A percentile compares a stretch with the other conserved stretches of the same genome.
These are phyloP conservation scores for Tagetes patula DNA, from an alignment of 129 eudicot species.

Conservation along the genomic window DNA sequence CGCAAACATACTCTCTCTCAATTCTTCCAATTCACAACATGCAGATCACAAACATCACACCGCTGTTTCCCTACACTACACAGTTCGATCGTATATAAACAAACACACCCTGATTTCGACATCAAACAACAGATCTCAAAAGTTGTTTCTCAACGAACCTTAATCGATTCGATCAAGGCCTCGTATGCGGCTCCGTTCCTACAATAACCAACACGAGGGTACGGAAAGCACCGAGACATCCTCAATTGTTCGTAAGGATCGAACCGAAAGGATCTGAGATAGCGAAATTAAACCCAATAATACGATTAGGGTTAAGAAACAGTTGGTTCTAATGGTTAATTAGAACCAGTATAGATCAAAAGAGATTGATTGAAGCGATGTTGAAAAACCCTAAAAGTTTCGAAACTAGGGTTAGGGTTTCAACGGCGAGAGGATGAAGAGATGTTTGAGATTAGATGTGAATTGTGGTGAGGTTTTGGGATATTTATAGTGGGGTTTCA, in stretches of 20 bases:
- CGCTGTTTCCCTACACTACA: constrained; percentile 10
- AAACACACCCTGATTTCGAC: constrained; percentile 2
- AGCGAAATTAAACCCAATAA: background rate
- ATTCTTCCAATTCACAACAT: constrained; percentile 5
- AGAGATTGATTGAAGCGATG: constrained; percentile 7
- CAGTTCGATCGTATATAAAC: constrained; percentile 15
- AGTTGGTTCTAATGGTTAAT: constrained; percentile 19
- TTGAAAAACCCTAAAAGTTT: background rate
- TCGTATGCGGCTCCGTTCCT: constrained; percentile 42
- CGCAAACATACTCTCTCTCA: background rate
- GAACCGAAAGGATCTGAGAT: constrained; percentile 15
- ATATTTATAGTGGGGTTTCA: constrained; percentile 24
- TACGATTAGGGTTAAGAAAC: constrained; percentile 7
- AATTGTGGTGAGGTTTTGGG: background rate
- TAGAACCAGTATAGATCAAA: constrained; percentile 20
- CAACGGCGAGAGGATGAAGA: constrained; percentile 21
- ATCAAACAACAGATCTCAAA: constrained; percentile 27
- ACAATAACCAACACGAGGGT: constrained; percentile 50
- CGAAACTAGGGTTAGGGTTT: constrained; percentile 42
- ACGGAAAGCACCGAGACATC: constrained; percentile 74
- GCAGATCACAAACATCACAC: constrained; percentile 15
- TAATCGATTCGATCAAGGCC: constrained; percentile 80
- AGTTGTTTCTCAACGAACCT: constrained; percentile 59
- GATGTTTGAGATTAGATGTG: background rate
- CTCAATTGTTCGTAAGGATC: constrained; percentile 19